Evolutionary conservation across 257 asterid species (phyloP), one percentile per base, ranked within the genome.

Genomic region (Henckelia pumila): DNA sequence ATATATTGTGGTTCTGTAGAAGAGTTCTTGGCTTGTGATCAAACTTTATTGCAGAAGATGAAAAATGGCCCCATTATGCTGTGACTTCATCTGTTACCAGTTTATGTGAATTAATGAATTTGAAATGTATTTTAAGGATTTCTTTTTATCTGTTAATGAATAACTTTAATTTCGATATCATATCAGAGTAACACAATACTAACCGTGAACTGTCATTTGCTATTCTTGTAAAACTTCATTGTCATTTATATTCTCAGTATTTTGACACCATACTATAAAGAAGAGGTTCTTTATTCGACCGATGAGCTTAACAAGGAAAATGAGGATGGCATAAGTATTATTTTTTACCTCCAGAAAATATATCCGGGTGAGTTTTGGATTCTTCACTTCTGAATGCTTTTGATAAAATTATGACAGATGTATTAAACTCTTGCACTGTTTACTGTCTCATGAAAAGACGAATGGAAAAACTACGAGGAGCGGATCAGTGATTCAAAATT

Each of bases 191-290:
- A 29, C 16, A 68, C 56, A 59, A n/a, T 69, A 66, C 24, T 53
- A 24, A 50, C 32, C 66, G 23, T 62, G 28, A 22, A 20, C 26
- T 21, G 19, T 66, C 35, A 61, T 47, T 35, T 47, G 50, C 62
- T 29, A 8, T 28, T 67, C 62, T 55, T 24, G 60, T 77, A 26
- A 21, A 67, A 47, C 69, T 30, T 64, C 23, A 76, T 67, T 71
- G 26, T 60, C 53, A 56, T 75, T 73, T 68, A 26, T 65, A 65
- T 49, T 71, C 68, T 69, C 87, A 94, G 99, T 71, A 88, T 91
- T 66, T 86, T 94, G 92, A 94, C 96, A 56, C 99, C 99, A 56
- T 94, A 91, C 78, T 94, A 80, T 73, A 83, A 73, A 50, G 99
- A 94, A 84, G 88, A 91, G 5, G 99, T 94, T 73, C 86, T 91